Conservation (phyloP, 257 asterid species). For the Rehmannia glutinosa region DNA sequence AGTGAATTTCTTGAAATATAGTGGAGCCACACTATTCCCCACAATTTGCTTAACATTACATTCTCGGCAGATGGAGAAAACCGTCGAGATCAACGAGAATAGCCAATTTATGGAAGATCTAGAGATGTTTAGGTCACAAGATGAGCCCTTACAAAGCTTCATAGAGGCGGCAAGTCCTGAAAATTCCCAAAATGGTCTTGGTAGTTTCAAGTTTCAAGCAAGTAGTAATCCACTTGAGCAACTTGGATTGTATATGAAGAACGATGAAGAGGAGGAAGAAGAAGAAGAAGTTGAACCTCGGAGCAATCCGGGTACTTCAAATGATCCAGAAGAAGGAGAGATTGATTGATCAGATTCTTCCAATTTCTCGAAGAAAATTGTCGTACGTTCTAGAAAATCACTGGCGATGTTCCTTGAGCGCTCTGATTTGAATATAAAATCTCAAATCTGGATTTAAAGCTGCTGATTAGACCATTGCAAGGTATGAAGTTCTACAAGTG, state of each 20-base stretch:
- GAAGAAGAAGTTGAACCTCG: conserved; percentile 48
- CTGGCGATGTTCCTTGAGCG: background rate
- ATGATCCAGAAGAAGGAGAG: conserved; percentile 46
- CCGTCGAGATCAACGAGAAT: conserved; percentile 68
- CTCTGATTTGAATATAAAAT: background rate
- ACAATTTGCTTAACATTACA: background rate
- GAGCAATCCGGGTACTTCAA: conserved; percentile 28
- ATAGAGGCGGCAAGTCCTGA: conserved; percentile 62
- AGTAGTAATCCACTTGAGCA: conserved; percentile 67
- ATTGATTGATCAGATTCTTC: conserved; percentile 29
- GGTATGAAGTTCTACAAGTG: conserved; percentile 12
- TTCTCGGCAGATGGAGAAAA: conserved; percentile 67
- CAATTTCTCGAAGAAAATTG: background rate
- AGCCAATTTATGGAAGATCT: conserved; percentile 65
- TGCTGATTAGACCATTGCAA: conserved; percentile 12
- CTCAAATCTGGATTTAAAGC: conserved; percentile 5
- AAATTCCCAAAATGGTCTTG: conserved; percentile 36
- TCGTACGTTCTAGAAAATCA: background rate
- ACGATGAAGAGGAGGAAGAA: conserved; percentile 67
- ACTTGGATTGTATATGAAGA: conserved; percentile 71
- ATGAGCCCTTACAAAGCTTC: conserved; percentile 44
- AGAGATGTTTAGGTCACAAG: conserved; percentile 58
- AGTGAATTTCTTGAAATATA: background rate
- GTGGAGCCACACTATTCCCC: background rate
- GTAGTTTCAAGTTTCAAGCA: conserved; percentile 58